Conservation (phyloP, 768 basidiomycete genomes). For the Trametes villosa region DNA sequence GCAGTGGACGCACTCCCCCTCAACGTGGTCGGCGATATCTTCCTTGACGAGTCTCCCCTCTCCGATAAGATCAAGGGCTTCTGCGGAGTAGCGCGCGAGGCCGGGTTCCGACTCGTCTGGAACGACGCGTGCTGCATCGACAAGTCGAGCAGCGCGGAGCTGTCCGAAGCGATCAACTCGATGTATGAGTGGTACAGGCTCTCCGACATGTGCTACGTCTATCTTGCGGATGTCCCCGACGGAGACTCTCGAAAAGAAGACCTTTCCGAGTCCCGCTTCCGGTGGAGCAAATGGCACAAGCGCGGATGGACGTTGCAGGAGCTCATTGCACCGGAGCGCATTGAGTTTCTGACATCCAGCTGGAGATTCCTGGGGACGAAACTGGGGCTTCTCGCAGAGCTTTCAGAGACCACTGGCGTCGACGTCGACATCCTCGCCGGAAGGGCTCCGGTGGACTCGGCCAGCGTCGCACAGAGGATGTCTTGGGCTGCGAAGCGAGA, state of each 20-base stretch:
- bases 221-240: background rate
- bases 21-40: background rate
- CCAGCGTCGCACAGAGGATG: conserved; percentile 3
- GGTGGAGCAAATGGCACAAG: conserved; percentile 1
- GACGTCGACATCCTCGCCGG: too few relatives aligned
- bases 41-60: background rate
- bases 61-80: background rate
- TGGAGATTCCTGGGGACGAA: background rate
- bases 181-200: background rate
- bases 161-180: background rate
- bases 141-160: background rate
- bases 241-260: too few relatives aligned
- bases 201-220: background rate
- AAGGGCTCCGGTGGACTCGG: too few relatives aligned
- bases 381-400: background rate
- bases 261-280: background rate
- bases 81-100: background rate
- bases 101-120: background rate
- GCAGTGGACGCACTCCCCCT: background rate
- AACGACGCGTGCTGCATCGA: conserved; percentile 3
- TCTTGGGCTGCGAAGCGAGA: background rate
- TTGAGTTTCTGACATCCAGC: background rate
- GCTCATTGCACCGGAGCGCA: background rate
- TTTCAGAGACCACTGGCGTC: background rate
- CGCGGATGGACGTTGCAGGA: background rate